Evolutionary conservation across 306 rosid species (phyloP).

Genomic region (Rosa lucieae): DNA sequence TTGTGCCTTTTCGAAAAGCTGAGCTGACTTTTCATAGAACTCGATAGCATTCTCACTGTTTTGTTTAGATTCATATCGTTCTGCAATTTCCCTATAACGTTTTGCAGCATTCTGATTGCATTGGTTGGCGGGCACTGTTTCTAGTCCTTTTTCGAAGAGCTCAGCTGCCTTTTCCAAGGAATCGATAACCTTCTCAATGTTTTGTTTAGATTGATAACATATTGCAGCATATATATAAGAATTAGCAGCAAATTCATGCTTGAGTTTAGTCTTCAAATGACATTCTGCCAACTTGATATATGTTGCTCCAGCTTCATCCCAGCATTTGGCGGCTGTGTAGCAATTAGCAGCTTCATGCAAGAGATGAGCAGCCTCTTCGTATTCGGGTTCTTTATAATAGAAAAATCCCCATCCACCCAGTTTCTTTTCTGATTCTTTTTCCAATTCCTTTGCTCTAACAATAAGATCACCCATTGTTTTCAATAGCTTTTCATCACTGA

Average conservation of each 20-base stretch:
- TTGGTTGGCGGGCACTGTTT: background rate
- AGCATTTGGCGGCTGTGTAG: background rate
- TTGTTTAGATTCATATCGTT: slow-evolving; percentile 61
- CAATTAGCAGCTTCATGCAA: background rate
- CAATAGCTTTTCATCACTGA: background rate
- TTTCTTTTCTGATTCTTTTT: background rate
- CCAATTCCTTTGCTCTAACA: background rate
- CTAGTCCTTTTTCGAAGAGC: background rate
- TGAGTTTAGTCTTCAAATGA: background rate
- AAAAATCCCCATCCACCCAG: background rate
- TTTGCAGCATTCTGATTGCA: background rate
- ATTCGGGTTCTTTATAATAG: background rate
- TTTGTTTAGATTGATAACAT: background rate
- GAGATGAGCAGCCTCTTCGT: background rate
- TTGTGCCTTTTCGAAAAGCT: slow-evolving; percentile 67
- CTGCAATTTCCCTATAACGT: slow-evolving; percentile 59
- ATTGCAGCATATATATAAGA: background rate
- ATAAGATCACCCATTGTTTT: background rate
- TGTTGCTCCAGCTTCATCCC: background rate
- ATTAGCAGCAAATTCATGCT: background rate
- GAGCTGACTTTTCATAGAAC: slow-evolving; percentile 58
- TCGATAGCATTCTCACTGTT: slow-evolving; percentile 30
- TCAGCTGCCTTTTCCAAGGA: background rate
- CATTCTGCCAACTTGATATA: background rate
- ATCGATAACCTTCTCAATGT: background rate